Conservation (phyloP, 345 rosid species). For the Excoecaria agallocha region DNA sequence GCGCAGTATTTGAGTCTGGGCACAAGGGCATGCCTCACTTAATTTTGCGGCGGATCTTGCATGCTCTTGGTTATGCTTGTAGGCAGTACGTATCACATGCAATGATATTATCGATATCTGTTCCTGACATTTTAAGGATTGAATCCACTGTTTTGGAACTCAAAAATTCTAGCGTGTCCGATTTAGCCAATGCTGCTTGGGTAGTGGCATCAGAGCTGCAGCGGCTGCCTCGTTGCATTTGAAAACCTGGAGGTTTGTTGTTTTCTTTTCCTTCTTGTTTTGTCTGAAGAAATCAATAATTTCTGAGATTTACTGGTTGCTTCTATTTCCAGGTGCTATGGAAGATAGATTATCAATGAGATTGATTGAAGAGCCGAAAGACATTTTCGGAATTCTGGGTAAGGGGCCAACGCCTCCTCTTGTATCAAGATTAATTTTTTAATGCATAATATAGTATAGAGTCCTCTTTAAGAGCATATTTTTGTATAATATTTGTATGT, state of each 20-base stretch:
- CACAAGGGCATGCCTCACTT: slow-evolving; percentile 40
- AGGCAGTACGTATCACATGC: slow-evolving; percentile 78
- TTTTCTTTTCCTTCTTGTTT: neutral
- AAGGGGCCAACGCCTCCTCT: slow-evolving; percentile 2
- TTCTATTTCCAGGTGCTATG: slow-evolving; percentile 11
- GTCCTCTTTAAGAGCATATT: slow-evolving; percentile 16
- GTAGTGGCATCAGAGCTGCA: slow-evolving; percentile 63
- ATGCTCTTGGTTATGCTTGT: slow-evolving; percentile 75
- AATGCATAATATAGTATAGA: neutral
- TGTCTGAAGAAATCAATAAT: neutral
- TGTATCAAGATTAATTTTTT: slow-evolving; percentile 20
- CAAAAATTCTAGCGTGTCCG: slow-evolving; percentile 47
- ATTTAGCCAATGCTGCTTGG: slow-evolving; percentile 56
- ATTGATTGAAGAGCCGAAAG: neutral
- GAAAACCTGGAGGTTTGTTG: slow-evolving; percentile 23
- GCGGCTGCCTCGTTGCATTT: slow-evolving; percentile 65
- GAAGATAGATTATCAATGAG: neutral
- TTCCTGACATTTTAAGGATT: slow-evolving; percentile 56
- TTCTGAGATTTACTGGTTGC: neutral
- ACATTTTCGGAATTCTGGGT: slow-evolving; percentile 7
- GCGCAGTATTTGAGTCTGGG: slow-evolving; percentile 60
- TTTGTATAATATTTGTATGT: slow-evolving; percentile 23
- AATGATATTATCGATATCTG: slow-evolving; percentile 76
- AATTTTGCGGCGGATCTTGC: slow-evolving; percentile 66
- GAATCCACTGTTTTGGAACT: slow-evolving; percentile 59